Base-by-base conservation (phyloP, 1,139 yeast species). In the Sugiyamaella castrensis region DNA sequence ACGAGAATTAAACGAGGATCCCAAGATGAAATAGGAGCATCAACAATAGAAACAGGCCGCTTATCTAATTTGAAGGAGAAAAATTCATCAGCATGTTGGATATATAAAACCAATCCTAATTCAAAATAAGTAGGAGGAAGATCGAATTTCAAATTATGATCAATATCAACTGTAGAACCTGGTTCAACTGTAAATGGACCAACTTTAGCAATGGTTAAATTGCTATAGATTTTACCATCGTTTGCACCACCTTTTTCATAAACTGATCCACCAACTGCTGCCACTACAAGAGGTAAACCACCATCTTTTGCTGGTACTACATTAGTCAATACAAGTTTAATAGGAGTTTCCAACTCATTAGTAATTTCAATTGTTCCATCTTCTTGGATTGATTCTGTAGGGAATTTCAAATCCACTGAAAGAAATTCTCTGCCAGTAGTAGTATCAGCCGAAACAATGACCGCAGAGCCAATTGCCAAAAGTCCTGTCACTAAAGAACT, bases 191-290 rank as follows among this genome's bases (percentile, higher is more conserved):
- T 53, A 41, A 83, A 53, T 11, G 94, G 88, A 9, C 87, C 94
- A 49, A 87, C 70, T 51, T 78, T 72, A 48, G 81, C 77, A 40
- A 81, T 77, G 31, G 94, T 80, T 63, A 87, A 72, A 64, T 85
- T 84, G 57, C 82, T 80, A 40, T 54, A 56, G n/a, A 50, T 70
- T 66, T 53, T 73, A 60, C 51, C 74, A 9, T 32, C 33, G 27
- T 49, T 51, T 19, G 3, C 24, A 19, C 24, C 24, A 47, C 50
- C 53, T 53, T 70, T 71, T 56, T 82, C 79, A 51, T 75, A 72
- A 67, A 87, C 75, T 44, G 78, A 67, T 46, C 96, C 96, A 52
- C 91, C 88, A 47, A 84, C 80, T 45, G 91, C 95, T 43, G 84
- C 80, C 49, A 88, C 70, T 24, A 79, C 72, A 43, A 77, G 69